phyloP scores from a whole-genome alignment of 2,329 filamentous ascomycete genomes.

The Ophiostoma ips region DNA sequence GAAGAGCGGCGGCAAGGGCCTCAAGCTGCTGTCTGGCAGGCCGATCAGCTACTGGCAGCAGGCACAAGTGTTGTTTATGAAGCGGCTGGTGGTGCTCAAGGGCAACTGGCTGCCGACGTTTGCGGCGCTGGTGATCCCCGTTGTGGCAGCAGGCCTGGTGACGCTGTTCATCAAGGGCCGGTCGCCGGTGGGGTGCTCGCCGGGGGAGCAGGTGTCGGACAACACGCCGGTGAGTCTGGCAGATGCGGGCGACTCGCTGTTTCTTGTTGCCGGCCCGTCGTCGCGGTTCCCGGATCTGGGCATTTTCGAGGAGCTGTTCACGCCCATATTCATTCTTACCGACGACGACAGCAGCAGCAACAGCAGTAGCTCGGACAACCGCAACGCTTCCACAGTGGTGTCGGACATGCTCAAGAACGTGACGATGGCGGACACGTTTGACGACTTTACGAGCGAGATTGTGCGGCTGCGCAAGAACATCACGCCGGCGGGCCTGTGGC shows the following conservation, averaged over 20 bases:
- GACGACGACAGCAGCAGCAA: slow-evolving; percentile 1
- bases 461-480: slow-evolving; percentile 48
- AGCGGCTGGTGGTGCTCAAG: slow-evolving; percentile 63
- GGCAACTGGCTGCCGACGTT: slow-evolving; percentile 66
- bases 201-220: slow-evolving; percentile 33
- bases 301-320: slow-evolving; percentile 22
- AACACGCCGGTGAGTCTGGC: slow-evolving; percentile 24
- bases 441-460: slow-evolving; percentile 56
- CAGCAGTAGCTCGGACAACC: neutral
- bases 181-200: slow-evolving; percentile 36
- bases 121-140: slow-evolving; percentile 61
- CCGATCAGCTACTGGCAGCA: slow-evolving; percentile 58
- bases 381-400: neutral
- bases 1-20: slow-evolving; percentile 15
- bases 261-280: slow-evolving; percentile 30
- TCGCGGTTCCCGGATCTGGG: slow-evolving; percentile 23
- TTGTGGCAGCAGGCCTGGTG: slow-evolving; percentile 66
- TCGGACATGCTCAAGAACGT: slow-evolving; percentile 19
- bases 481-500: slow-evolving; percentile 67
- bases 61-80: slow-evolving; percentile 59
- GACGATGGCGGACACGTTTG: slow-evolving; percentile 46
- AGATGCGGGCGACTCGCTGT: slow-evolving; percentile 23
- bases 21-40: slow-evolving; percentile 53
- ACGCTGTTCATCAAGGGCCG: slow-evolving; percentile 58
- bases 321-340: slow-evolving; percentile 24